phyloP scores from a whole-genome alignment of 257 asterid genomes.

The Nicotiana benthamiana region DNA sequence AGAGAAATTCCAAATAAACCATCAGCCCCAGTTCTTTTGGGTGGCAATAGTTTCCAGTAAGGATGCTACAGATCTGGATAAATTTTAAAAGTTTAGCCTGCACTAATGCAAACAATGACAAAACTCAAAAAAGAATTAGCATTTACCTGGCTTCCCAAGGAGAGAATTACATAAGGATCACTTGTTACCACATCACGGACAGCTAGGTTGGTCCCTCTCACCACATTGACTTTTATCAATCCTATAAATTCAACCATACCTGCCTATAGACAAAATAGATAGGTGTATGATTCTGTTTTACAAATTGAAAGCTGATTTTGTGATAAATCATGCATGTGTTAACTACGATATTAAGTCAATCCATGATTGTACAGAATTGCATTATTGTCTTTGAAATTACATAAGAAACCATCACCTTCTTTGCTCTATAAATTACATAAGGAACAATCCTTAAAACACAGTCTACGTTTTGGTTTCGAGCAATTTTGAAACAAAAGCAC shows the following conservation, averaged over 20 bases:
- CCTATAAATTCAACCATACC: slow-evolving; percentile 98
- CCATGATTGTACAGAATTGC: not conserved
- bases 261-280: slow-evolving; percentile 42
- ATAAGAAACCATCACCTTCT: not conserved
- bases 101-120: not conserved
- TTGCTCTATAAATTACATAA: not conserved
- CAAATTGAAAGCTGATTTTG: not conserved
- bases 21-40: not conserved
- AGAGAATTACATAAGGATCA: slow-evolving; percentile 83
- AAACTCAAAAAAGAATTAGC: not conserved
- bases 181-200: slow-evolving; percentile 81
- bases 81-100: not conserved
- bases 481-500: not conserved
- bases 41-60: not conserved
- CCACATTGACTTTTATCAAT: slow-evolving; percentile 68
- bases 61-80: not conserved
- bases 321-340: not conserved
- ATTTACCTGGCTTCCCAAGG: slow-evolving; percentile 76
- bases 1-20: not conserved
- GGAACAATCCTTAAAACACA: not conserved
- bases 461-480: not conserved
- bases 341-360: not conserved
- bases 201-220: slow-evolving; percentile 83
- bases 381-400: not conserved
- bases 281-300: slow-evolving; percentile 8